Percentiles rank a stretch among this genome's conserved stretches.
Conservation (phyloP, 257 asterid genomes). For the Rhazya stricta region DNA sequence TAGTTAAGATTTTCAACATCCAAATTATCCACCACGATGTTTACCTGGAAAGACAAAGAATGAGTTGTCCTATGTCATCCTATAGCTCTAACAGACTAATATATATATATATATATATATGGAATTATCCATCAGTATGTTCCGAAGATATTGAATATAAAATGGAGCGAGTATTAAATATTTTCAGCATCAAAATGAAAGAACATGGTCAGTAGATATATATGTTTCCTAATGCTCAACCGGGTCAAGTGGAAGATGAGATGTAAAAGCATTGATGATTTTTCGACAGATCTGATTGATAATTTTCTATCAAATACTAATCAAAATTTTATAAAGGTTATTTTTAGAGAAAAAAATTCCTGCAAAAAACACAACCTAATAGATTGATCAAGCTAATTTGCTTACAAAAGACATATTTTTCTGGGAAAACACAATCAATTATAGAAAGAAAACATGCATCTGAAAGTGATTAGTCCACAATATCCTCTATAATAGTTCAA, state of each 20-base stretch:
- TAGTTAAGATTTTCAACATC: conserved; percentile 54
- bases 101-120: too few species aligned
- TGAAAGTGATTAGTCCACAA: background rate
- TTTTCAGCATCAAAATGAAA: background rate
- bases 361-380: too few species aligned
- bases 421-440: background rate
- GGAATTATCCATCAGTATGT: too few species aligned
- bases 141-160: background rate
- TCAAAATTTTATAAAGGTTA: background rate
- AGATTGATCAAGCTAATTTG: background rate
- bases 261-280: background rate
- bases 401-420: background rate
- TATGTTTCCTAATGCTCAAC: background rate
- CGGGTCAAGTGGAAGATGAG: background rate
- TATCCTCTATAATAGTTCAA: background rate
- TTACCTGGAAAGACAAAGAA: conserved; percentile 46
- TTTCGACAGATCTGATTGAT: background rate
- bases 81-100: background rate
- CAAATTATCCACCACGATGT: conserved; percentile 55
- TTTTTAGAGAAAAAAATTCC: too few species aligned
- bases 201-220: background rate
- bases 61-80: background rate
- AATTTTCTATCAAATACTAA: too few species aligned
- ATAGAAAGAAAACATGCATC: background rate
- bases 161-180: background rate